Conservation (phyloP, 441 rosid species). For the Dalechampia spathulata region DNA sequence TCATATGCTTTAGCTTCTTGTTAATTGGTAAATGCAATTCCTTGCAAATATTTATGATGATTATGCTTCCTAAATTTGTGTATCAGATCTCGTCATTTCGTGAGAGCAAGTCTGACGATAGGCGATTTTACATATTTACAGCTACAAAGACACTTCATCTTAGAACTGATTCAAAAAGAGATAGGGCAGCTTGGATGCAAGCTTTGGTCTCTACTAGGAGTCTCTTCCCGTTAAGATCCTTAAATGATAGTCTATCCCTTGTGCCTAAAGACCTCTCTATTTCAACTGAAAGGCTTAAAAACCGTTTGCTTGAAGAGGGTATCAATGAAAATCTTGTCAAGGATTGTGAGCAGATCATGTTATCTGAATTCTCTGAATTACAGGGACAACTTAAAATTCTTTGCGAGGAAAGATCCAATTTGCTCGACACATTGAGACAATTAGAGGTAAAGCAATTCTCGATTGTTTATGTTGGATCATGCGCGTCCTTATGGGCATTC, state of each 20-base stretch:
- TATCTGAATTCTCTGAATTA: conserved; percentile 68
- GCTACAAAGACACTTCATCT: conserved; percentile 92
- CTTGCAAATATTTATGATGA: not conserved
- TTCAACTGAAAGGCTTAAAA: conserved; percentile 67
- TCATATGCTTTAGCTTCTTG: not conserved
- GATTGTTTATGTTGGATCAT: not conserved
- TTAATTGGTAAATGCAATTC: conserved; percentile 9
- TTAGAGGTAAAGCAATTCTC: conserved; percentile 49
- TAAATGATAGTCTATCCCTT: conserved; percentile 48
- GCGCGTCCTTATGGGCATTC: no score
- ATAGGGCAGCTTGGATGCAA: conserved; percentile 90
- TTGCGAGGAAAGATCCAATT: conserved; percentile 62
- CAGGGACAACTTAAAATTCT: conserved; percentile 59
- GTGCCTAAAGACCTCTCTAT: conserved; percentile 48
- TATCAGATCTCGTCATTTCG: conserved; percentile 91
- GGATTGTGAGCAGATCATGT: conserved; percentile 87
- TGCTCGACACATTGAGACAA: conserved; percentile 70
- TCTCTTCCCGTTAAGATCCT: conserved; percentile 49
- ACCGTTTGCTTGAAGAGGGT: conserved; percentile 61
- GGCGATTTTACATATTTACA: conserved; percentile 83
- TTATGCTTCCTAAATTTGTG: conserved; percentile 13
- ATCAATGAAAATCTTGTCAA: conserved; percentile 52
- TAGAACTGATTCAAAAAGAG: conserved; percentile 73
- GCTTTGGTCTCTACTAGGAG: conserved; percentile 66
- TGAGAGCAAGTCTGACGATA: conserved; percentile 91